These are phyloP conservation scores for Rhodotorula mucilaginosa DNA, from an alignment of 1,284 basidiomycete species.

Conservation along the genomic window DNA sequence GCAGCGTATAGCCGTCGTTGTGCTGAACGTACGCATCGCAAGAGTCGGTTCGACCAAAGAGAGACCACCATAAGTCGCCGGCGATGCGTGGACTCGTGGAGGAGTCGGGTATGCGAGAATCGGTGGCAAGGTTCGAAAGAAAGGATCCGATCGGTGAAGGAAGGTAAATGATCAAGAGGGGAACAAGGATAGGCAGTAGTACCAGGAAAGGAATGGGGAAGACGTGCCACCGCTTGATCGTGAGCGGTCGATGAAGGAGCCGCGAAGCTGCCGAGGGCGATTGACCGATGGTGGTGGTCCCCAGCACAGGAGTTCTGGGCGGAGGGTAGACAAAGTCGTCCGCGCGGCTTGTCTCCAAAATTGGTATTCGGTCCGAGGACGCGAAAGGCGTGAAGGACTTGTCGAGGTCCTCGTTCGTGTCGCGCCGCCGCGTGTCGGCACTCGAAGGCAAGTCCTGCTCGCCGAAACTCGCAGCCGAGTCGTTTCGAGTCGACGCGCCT, in stretches of 20 bases:
- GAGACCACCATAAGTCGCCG: slow-evolving; percentile 43
- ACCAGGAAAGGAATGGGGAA: slow-evolving; percentile 25
- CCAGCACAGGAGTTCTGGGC: too few species aligned
- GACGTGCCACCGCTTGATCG: slow-evolving; percentile 25
- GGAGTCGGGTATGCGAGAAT: background rate
- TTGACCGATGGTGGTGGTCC: too few species aligned
- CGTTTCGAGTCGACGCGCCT: background rate
- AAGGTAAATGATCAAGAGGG: slow-evolving; percentile 26
- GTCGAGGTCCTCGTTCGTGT: too few species aligned
- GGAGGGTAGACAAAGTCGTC: too few species aligned
- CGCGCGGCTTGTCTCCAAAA: too few species aligned
- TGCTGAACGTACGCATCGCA: slow-evolving; percentile 35
- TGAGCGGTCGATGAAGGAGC: slow-evolving; percentile 16
- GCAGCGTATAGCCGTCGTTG: slow-evolving; percentile 37
- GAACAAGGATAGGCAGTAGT: slow-evolving; percentile 25
- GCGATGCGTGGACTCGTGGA: background rate
- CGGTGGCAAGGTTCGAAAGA: slow-evolving; percentile 13
- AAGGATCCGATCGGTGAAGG: slow-evolving; percentile 31
- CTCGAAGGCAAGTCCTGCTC: background rate
- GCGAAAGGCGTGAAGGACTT: too few species aligned
- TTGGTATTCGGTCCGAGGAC: too few species aligned
- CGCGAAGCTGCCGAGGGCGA: background rate
- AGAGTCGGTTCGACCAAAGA: slow-evolving; percentile 39
- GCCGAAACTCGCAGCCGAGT: background rate
- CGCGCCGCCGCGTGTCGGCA: too few species aligned